Conservation (phyloP, 2,329 filamentous ascomycete species). For the Phialophora verrucosa region DNA sequence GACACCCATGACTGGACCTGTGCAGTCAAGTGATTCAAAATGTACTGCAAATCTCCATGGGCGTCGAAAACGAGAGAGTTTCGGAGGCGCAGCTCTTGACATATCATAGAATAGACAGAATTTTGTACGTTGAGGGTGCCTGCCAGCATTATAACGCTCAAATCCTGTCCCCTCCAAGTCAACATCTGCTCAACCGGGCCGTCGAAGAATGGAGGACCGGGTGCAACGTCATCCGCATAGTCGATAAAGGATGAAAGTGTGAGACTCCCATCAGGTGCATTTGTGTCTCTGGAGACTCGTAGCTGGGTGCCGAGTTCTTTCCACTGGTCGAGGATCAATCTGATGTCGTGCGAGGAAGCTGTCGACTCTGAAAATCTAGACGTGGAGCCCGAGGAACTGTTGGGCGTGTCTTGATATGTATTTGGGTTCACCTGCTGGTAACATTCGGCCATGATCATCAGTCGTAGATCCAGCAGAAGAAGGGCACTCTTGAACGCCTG, state of each 20-base stretch:
- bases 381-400: background rate
- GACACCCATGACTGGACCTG: constrained; percentile 7
- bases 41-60: background rate
- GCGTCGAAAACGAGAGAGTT: background rate
- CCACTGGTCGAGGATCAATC: background rate
- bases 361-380: background rate
- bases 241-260: constrained; percentile 1
- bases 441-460: constrained; percentile 13
- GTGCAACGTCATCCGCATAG: constrained; percentile 5
- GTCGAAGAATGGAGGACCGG: background rate
- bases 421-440: background rate
- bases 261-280: background rate
- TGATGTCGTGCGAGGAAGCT: constrained; percentile 1
- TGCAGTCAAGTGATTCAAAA: background rate
- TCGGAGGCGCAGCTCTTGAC: background rate
- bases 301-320: constrained; percentile 4
- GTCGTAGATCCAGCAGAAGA: constrained; percentile 5
- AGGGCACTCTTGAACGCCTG: constrained; percentile 8
- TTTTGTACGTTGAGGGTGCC: background rate
- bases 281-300: background rate
- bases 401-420: background rate
- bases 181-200: background rate
- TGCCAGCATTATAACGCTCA: background rate
- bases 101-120: background rate
- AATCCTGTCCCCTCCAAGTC: background rate